Conservation (phyloP, 2,329 filamentous ascomycete species). For the Thelonectria rubi region DNA sequence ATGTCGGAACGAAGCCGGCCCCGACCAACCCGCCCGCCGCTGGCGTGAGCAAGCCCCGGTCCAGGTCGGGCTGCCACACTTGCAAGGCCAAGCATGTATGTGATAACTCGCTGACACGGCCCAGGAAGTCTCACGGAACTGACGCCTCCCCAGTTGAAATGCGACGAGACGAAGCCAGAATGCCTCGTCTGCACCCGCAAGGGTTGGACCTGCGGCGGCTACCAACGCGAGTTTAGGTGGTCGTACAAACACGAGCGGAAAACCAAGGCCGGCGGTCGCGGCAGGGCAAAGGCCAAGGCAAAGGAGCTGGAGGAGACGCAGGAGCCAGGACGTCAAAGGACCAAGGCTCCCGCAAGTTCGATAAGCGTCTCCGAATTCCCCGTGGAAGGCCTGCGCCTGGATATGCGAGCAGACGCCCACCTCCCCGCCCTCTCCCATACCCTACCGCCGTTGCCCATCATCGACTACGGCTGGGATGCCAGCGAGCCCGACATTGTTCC, state of each 20-base stretch:
- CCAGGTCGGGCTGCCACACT: constrained; percentile 24
- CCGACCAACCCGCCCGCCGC: background rate
- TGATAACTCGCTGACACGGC: background rate
- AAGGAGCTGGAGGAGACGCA: background rate
- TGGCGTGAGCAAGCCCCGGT: constrained; percentile 19
- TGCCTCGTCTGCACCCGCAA: constrained; percentile 22
- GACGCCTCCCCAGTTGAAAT: constrained; percentile 17
- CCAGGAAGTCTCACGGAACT: background rate
- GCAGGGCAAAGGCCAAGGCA: constrained; percentile 2
- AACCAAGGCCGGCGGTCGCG: constrained; percentile 7
- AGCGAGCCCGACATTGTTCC: background rate
- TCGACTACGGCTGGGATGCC: constrained; percentile 18
- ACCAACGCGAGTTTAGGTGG: constrained; percentile 24
- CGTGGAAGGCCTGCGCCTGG: constrained; percentile 2
- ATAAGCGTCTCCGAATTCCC: constrained; percentile 12
- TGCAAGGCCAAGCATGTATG: constrained; percentile 26
- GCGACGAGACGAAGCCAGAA: constrained; percentile 27
- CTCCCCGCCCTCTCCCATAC: background rate
- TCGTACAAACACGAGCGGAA: constrained; percentile 25
- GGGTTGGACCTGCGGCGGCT: constrained; percentile 23
- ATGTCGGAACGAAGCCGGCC: background rate
- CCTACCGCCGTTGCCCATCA: background rate
- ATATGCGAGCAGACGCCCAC: background rate
- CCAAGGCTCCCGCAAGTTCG: background rate
- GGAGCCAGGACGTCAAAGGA: constrained; percentile 3